Base-by-base conservation (phyloP, 805 yeast species). In the Candida ficus region DNA sequence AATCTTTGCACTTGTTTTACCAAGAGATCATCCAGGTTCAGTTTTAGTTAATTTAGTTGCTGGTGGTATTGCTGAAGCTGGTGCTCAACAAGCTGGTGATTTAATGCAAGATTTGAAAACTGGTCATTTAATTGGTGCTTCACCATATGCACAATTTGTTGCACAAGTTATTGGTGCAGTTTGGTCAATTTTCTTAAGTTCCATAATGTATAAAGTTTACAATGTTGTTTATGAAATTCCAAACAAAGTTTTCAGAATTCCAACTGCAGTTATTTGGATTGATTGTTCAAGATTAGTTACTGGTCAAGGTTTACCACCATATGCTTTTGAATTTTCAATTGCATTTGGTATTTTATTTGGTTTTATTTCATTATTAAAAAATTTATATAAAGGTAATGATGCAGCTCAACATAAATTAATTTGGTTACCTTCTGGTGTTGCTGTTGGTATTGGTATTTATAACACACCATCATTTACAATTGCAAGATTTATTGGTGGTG, bases 1-100 rank as follows among this genome's bases (percentile, higher is more conserved):
- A 36, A 62, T 93, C 3, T 88, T 93, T 62, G 96, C 97, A 0
- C 56, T 88, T 11, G 70, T 91, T 6, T 73, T 89, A 20, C 96
- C 96, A 0, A 68, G 70, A 25, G 60, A 68, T 33, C 84, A 80
- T 43, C 95, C 95, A 1, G 89, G 95, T 2, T 76, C 88, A 10
- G 87, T 93, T 5, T 64, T 91, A 30, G 78, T 88, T 33, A 93
- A 91, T 57, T 67, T 91, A 36, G 83, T 91, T 2, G 96, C 97
- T 4, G 99, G 99, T 14, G 99, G 96, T 12, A 80, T 91, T 31
- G 95, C 98, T 2, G 99, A 91, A 64, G 97, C 98, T 0, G 98
- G 98, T 8, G 96, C 99, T 3, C 98, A 93, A 64, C 99, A 91
- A 63, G 97, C 98, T 2, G 98, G 99, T 23, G 99, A 91, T 63